Evolutionary conservation across 1,284 basidiomycete species (phyloP), one percentile per base, ranked within the genome.

Genomic region (Ustilago sp.): DNA sequence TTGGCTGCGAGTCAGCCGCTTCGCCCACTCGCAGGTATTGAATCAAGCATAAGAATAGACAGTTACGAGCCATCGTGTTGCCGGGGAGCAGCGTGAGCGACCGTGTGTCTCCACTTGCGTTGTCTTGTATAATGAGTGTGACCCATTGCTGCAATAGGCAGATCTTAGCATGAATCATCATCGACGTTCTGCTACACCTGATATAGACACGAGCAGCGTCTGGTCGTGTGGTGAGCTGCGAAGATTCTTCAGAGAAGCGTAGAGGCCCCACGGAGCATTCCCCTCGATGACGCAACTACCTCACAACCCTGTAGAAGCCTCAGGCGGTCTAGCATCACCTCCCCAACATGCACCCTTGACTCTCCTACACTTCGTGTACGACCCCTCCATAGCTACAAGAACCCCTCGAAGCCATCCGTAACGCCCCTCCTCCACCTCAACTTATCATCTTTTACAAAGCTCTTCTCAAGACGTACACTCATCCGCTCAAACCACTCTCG

Each of bases 301-400:
- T 36, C 39, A 41, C 39, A 17, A 41, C 39, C 39, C 39, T 41
- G 39, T 17, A 15, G 39, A 41, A 15, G 13, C 39, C 39, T 41
- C 39, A 23, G 35, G 13, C 32, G 62, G 64, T 64, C 68, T 60
- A 0, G 48, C 60, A 36, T 57, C 28, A 13, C 36, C 36, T 45
- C n/a, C 34, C n/a, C 39, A 32, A 45, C 56, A 39, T 7, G 28
- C 48, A 60, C 9, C 59, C 59, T 63, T 51, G 36, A 35, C 52
- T 39, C 13, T 43, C 19, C 50, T 15, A 38, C 35, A 53, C n/a
- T 13, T 39, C 36, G 8, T 9, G 8, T 23, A 13, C 3, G 17
- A 6, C n/a, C 7, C 9, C 15, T 9, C 36, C 31, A 52, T 9
- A 35, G 35, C 28, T 72, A 67, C 63, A 72, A 72, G 60, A 45